A percentile compares a stretch with the other conserved stretches of the same genome.
phyloP scores from a whole-genome alignment of 2,329 filamentous ascomycete species.

The Sporothrix curviconia region DNA sequence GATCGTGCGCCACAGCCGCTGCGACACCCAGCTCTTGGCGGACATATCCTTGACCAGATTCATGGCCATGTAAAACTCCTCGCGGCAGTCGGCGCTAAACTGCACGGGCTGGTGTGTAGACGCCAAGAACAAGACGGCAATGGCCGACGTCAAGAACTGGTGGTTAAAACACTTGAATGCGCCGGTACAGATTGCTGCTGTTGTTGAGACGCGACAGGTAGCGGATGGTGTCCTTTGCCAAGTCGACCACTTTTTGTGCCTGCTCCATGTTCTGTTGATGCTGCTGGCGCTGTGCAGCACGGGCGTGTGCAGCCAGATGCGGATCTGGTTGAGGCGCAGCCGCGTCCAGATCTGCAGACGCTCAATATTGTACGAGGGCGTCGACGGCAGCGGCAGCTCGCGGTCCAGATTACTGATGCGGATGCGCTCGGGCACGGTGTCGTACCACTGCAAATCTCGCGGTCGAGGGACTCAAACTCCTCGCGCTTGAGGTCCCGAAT shows the following conservation, averaged over 20 bases:
- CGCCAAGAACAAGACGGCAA: slow-evolving; percentile 70
- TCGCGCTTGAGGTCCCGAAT: slow-evolving; percentile 60
- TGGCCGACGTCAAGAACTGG: slow-evolving; percentile 68
- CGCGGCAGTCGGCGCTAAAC: slow-evolving; percentile 61
- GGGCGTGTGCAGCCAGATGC: slow-evolving; percentile 64
- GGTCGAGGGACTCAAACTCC: slow-evolving; percentile 74
- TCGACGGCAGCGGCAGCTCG: slow-evolving; percentile 44
- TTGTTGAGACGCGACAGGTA: slow-evolving; percentile 65
- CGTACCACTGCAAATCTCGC: slow-evolving; percentile 84
- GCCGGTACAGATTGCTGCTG: slow-evolving; percentile 64
- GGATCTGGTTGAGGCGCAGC: slow-evolving; percentile 68
- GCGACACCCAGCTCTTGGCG: slow-evolving; percentile 63
- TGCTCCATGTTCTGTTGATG: slow-evolving; percentile 69
- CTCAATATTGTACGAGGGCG: slow-evolving; percentile 58
- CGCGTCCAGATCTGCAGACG: slow-evolving; percentile 79
- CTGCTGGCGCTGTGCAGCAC: slow-evolving; percentile 78
- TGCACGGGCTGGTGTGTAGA: slow-evolving; percentile 67
- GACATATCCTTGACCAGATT: slow-evolving; percentile 68
- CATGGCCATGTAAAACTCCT: slow-evolving; percentile 73
- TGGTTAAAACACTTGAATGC: slow-evolving; percentile 72
- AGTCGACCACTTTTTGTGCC: slow-evolving; percentile 66
- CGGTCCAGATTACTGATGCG: slow-evolving; percentile 53
- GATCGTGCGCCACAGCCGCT: slow-evolving; percentile 67
- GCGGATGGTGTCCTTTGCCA: slow-evolving; percentile 70
- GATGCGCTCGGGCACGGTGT: slow-evolving; percentile 58